Percentiles rank a stretch among this genome's conserved stretches.
phyloP scores from a whole-genome alignment of 208 protist genomes.

The Dictyostelium gargantuum region DNA sequence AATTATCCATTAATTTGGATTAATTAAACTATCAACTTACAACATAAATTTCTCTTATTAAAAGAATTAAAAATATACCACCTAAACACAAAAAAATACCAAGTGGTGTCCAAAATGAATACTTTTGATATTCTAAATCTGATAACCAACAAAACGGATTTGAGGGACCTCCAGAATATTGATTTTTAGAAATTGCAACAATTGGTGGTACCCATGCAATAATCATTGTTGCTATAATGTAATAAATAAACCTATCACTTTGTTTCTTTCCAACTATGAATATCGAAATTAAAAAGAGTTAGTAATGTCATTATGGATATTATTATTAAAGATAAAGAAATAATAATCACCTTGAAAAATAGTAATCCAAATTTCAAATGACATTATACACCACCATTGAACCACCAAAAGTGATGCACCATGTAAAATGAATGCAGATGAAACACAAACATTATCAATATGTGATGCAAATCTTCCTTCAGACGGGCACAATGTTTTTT shows the following conservation, averaged over 20 bases:
- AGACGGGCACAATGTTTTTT: slow-evolving; percentile 27
- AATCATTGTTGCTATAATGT: background rate
- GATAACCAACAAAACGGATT: slow-evolving; percentile 38
- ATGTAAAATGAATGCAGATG: background rate
- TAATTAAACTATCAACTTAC: background rate
- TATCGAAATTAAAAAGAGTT: background rate
- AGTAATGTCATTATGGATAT: background rate
- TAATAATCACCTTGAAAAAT: background rate
- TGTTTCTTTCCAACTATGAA: background rate
- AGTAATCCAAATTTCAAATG: background rate
- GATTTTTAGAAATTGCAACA: background rate
- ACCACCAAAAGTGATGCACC: background rate
- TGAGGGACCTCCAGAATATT: background rate
- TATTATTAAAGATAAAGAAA: no score
- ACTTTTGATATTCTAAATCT: background rate
- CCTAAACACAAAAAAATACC: background rate
- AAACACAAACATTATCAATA: background rate
- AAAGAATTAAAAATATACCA: background rate
- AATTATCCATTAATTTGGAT: no score
- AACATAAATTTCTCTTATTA: slow-evolving; percentile 25
- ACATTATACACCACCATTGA: background rate
- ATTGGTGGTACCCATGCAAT: background rate
- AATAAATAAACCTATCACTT: background rate
- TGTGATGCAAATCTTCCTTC: background rate
- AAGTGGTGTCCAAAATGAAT: slow-evolving; percentile 6